A percentile compares a stretch with the other conserved stretches of the same genome.
phyloP scores from a whole-genome alignment of 208 protist genomes.

The Polymyxa betae region DNA sequence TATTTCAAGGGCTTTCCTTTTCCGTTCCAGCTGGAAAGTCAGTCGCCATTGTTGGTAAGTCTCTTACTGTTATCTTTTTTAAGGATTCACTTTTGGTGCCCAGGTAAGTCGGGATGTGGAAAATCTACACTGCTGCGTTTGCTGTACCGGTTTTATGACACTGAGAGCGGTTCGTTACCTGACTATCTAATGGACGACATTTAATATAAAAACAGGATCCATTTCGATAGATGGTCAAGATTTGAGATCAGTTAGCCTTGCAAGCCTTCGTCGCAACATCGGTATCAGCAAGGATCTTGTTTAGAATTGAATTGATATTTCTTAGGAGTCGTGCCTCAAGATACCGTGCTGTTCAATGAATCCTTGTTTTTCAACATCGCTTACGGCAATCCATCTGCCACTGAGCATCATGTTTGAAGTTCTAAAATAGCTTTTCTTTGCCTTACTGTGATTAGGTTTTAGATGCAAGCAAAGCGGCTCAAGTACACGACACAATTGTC shows the following conservation, averaged over 20 bases:
- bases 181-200: background rate
- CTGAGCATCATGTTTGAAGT: background rate
- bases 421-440: background rate
- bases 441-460: background rate
- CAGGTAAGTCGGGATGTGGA: slow-evolving; percentile 60
- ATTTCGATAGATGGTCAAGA: slow-evolving; percentile 64
- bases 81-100: background rate
- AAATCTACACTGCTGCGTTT: slow-evolving; percentile 65
- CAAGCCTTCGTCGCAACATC: slow-evolving; percentile 61
- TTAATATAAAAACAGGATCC: background rate
- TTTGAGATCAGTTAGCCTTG: slow-evolving; percentile 61
- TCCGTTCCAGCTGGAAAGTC: slow-evolving; percentile 48
- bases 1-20: slow-evolving; percentile 16
- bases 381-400: slow-evolving; percentile 62
- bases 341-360: slow-evolving; percentile 72
- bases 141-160: slow-evolving; percentile 63
- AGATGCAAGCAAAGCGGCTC: background rate
- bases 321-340: slow-evolving; percentile 63
- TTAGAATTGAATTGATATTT: background rate
- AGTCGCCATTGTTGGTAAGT: slow-evolving; percentile 65
- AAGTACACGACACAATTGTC: background rate
- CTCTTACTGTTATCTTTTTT: background rate
- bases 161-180: background rate
- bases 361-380: slow-evolving; percentile 70
- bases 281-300: slow-evolving; percentile 56